These are phyloP conservation scores for Arabidopsis suecica DNA, from an alignment of 345 rosid genomes.

Conservation along the genomic window DNA sequence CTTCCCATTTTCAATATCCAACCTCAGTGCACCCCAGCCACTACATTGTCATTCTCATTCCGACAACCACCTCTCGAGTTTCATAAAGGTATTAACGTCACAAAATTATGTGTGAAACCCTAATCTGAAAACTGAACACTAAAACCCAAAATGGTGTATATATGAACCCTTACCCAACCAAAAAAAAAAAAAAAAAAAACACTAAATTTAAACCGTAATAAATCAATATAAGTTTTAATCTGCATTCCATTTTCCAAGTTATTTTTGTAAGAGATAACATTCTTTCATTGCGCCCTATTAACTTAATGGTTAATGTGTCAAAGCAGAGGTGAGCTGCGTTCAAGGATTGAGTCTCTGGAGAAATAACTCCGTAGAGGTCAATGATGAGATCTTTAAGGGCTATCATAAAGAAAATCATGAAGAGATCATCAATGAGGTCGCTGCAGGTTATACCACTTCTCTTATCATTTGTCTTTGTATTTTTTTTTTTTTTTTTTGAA, in stretches of 20 bases:
- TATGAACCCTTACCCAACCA: no score
- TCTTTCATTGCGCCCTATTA: no score
- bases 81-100: slow-evolving; percentile 49
- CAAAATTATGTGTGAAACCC: neutral
- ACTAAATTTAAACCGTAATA: no score
- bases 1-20: slow-evolving; percentile 63
- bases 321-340: slow-evolving; percentile 24
- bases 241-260: no score
- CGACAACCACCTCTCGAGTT: slow-evolving; percentile 19
- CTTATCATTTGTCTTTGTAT: neutral
- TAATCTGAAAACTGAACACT: no score
- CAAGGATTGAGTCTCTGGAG: slow-evolving; percentile 66
- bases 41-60: slow-evolving; percentile 44
- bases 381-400: slow-evolving; percentile 66
- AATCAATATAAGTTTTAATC: no score
- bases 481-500: no score
- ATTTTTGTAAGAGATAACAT: no score
- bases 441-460: slow-evolving; percentile 56
- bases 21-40: slow-evolving; percentile 50
- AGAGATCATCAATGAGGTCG: slow-evolving; percentile 63
- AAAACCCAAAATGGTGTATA: no score
- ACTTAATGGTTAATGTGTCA: neutral
- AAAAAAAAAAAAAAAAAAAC: no score
- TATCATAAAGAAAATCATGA: slow-evolving; percentile 60
- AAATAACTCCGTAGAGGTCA: slow-evolving; percentile 64